Evolutionary conservation across 768 basidiomycete genomes (phyloP), one percentile per base, ranked within the genome.

Genomic region (Leccinum truebloodii): DNA sequence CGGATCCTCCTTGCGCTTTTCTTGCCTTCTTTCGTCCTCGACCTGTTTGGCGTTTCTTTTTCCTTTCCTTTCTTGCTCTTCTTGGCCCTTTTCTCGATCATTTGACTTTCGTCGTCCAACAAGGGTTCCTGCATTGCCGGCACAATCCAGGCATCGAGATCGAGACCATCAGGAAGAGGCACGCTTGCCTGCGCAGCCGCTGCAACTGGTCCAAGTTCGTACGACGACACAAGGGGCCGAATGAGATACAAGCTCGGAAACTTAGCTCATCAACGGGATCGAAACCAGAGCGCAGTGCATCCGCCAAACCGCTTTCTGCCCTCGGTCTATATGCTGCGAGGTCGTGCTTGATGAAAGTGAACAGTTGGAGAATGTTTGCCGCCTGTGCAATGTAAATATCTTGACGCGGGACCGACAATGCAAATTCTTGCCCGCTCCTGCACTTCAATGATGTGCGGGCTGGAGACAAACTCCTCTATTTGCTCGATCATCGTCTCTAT

Each of bases 191-290:
- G 96, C 3, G 96, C 96, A 58, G 78, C 78, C 1, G 76, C 63
- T 7, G 89, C 94, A 41, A 98, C 91, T 0, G 95, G 89, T 62
- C 92, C 94, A 20, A 99, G 84, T 61, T 93, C 89, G 67, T 95
- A 87, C 6, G 81, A 69, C 18, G 81, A 79, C 67, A 92, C 91
- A 8, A 99, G 77, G 0, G 94, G 93, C 44, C 83, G 80, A 50
- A 98, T 86, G 57, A 99, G 84, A 73, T 87, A 90, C 13, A 98
- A 77, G 66, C 91, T 93, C 77, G 97, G 68, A 92, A 96, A 37
- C 76, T 75, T 16, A 85, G 83, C 37, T 64, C 67, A 3, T 50
- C 60, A 26, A 74, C 68, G 6, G 69, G 65, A 53, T 79, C 81
- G 13, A 82, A 83, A 55, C 59, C 56, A 13, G 79, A 75, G 20